Percentiles rank a stretch among this genome's conserved stretches.
These are phyloP conservation scores for Nectriaceae sp. DNA, from an alignment of 2,329 filamentous ascomycete genomes.

Conservation along the genomic window DNA sequence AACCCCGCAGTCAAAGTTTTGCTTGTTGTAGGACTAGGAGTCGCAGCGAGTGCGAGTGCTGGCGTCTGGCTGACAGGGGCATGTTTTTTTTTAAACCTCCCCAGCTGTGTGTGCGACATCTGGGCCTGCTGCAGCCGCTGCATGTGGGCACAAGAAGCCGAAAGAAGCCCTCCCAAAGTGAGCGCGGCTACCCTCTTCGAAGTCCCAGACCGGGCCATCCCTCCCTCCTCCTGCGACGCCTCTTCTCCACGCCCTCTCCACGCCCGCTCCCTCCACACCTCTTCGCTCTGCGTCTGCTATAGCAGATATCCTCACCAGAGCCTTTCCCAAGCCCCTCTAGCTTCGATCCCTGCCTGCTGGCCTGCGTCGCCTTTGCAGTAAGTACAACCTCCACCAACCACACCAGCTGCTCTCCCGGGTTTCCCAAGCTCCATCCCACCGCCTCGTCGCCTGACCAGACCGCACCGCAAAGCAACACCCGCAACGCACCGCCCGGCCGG, in stretches of 20 bases:
- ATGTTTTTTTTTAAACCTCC: no score
- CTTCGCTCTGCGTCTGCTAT: no score
- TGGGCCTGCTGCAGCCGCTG: no score
- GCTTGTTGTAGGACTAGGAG: no score
- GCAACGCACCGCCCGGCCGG: slow-evolving; percentile 14
- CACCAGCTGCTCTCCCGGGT: slow-evolving; percentile 7
- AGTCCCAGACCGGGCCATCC: background rate
- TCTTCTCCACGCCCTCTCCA: background rate
- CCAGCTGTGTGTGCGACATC: no score
- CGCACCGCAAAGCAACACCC: slow-evolving; percentile 9
- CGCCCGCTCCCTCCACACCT: no score
- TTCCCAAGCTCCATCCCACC: slow-evolving; percentile 20
- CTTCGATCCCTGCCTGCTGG: slow-evolving; percentile 7
- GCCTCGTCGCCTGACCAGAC: slow-evolving; percentile 25
- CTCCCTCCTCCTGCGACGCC: background rate
- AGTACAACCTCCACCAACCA: slow-evolving; percentile 16
- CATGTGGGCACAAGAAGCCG: no score
- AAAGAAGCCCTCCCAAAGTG: no score
- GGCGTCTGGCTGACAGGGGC: no score
- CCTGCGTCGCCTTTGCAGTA: no score
- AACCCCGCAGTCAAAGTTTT: slow-evolving; percentile 26
- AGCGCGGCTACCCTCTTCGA: slow-evolving; percentile 5
- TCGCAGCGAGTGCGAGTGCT: background rate
- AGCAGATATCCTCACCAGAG: slow-evolving; percentile 3
- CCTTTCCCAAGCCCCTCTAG: slow-evolving; percentile 6